These are phyloP conservation scores for Dactylellina drechsleri DNA, from an alignment of 2,329 filamentous ascomycete species.

Conservation along the genomic window DNA sequence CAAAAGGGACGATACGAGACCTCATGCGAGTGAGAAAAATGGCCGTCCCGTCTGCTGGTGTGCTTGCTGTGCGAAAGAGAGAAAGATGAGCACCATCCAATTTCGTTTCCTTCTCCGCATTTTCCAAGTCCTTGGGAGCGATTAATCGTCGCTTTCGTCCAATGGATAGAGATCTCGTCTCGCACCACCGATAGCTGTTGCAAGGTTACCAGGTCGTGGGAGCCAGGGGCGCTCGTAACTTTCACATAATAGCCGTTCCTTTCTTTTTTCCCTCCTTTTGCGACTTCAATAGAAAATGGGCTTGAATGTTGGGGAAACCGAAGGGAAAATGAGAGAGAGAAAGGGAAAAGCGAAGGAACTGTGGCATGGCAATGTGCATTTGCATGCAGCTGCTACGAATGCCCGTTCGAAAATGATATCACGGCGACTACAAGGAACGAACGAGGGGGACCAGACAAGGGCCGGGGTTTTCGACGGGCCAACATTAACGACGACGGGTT, in stretches of 20 bases:
- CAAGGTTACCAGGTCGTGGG: constrained; percentile 34
- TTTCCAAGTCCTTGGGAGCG: constrained; percentile 47
- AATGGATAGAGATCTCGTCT: constrained; percentile 45
- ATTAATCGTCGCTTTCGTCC: constrained; percentile 34
- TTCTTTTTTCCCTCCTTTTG: not conserved
- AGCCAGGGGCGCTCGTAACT: constrained; percentile 25
- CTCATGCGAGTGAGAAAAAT: not conserved
- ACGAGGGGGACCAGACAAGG: constrained; percentile 14
- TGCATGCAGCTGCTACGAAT: constrained; percentile 35
- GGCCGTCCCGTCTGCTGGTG: not conserved
- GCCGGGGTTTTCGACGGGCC: constrained; percentile 24
- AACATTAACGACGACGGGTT: constrained; percentile 24
- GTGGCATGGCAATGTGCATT: constrained; percentile 40
- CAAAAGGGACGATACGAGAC: constrained; percentile 22
- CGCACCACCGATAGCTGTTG: constrained; percentile 25
- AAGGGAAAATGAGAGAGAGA: not conserved
- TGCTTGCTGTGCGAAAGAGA: constrained; percentile 12
- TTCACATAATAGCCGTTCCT: constrained; percentile 38
- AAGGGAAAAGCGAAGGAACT: constrained; percentile 13
- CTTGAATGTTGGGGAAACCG: constrained; percentile 25
- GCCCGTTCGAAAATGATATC: constrained; percentile 16
- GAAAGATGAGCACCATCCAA: constrained; percentile 31
- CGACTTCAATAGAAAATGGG: too few species aligned
- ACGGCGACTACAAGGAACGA: constrained; percentile 40
- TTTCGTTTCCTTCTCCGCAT: constrained; percentile 48